These are phyloP conservation scores for Tuber magnatum DNA, from an alignment of 495 filamentous ascomycete genomes.

Conservation along the genomic window DNA sequence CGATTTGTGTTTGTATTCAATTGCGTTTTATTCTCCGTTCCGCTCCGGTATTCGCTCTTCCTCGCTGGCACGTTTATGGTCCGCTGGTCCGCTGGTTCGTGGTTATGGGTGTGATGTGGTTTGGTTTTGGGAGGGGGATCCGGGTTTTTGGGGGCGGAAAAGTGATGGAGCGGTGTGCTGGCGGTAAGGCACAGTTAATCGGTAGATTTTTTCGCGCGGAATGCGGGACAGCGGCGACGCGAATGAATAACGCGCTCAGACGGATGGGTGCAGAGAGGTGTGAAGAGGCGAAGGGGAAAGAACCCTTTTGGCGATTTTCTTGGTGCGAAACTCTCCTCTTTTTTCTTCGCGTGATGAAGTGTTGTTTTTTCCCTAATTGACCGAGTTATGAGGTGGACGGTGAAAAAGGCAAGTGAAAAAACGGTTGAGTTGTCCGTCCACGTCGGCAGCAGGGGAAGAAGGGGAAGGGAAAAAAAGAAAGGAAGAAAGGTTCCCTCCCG, in stretches of 20 bases:
- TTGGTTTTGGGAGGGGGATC: neutral
- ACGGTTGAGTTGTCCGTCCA: slow-evolving; percentile 3
- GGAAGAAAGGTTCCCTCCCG: neutral
- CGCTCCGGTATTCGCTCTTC: neutral
- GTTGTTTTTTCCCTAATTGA: slow-evolving; percentile 2
- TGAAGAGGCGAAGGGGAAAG: neutral
- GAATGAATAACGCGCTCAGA: slow-evolving; percentile 5
- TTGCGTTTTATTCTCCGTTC: neutral
- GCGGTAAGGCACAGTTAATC: slow-evolving; percentile 4
- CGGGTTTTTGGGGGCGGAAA: slow-evolving; percentile 2
- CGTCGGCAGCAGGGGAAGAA: slow-evolving; percentile 4
- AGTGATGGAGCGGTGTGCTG: slow-evolving; percentile 3
- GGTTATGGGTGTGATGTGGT: neutral
- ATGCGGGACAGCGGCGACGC: slow-evolving; percentile 1
- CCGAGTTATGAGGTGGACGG: neutral
- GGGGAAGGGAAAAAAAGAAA: neutral
- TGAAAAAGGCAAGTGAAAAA: slow-evolving; percentile 3
- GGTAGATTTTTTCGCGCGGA: slow-evolving; percentile 4
- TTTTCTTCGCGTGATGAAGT: slow-evolving; percentile 2
- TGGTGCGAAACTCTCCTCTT: neutral
- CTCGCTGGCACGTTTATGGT: neutral
- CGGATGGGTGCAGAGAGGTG: neutral
- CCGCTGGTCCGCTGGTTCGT: neutral
- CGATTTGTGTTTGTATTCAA: slow-evolving; percentile 17
- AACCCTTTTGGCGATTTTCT: neutral